Evolutionary conservation across 169 alveolate species (phyloP).

Genomic region (Besnoitia besnoiti): DNA sequence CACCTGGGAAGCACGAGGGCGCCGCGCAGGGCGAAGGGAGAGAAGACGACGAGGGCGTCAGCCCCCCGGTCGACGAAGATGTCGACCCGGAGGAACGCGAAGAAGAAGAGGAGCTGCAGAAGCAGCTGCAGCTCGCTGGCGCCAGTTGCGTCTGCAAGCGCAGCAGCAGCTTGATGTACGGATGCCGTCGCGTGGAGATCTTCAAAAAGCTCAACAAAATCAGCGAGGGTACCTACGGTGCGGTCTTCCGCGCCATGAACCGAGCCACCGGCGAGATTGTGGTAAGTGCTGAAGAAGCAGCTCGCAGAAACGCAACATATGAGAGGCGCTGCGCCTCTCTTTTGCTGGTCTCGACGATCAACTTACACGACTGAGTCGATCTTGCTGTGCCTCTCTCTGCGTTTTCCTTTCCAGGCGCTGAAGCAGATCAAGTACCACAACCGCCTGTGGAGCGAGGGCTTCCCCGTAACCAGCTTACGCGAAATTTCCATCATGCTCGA

Average conservation of each 20-base stretch:
- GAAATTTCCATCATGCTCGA: constrained; percentile 94
- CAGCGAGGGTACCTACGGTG: constrained; percentile 95
- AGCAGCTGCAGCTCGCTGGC: not conserved
- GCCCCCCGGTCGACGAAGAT: not conserved
- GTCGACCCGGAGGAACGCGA: constrained; percentile 15
- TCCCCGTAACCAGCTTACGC: constrained; percentile 94
- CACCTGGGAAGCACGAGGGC: not conserved
- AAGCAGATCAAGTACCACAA: constrained; percentile 89
- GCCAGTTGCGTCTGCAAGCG: constrained; percentile 8
- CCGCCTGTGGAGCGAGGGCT: constrained; percentile 90
- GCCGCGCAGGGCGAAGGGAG: not conserved
- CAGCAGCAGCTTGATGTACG: constrained; percentile 62
- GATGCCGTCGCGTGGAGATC: constrained; percentile 73
- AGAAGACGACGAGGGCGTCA: not conserved
- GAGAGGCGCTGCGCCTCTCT: too few species aligned
- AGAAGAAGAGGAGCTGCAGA: constrained; percentile 20
- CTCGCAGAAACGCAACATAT: not conserved
- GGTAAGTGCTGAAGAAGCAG: not conserved
- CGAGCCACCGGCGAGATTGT: constrained; percentile 67
- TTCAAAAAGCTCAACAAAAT: constrained; percentile 87
- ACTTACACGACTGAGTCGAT: too few species aligned
- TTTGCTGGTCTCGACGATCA: too few species aligned
- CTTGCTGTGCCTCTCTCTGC: not conserved
- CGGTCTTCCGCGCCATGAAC: constrained; percentile 89
- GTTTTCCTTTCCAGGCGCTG: constrained; percentile 86